These are phyloP conservation scores for Urtica urens DNA, from an alignment of 306 rosid genomes.

Conservation along the genomic window DNA sequence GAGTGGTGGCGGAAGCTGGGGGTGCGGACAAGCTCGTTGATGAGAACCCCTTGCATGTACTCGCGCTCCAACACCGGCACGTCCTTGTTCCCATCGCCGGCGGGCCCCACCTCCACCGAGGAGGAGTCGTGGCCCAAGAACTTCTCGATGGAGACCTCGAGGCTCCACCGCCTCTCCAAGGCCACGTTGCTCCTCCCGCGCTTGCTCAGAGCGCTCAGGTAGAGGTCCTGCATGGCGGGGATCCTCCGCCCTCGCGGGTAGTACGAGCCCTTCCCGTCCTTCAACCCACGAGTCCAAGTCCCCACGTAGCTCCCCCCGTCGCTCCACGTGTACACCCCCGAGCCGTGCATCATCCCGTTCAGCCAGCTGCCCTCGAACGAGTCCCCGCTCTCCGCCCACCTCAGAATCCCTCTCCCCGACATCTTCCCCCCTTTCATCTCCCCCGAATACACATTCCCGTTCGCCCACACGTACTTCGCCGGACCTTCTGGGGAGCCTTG, in stretches of 20 bases:
- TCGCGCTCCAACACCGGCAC: slow-evolving; percentile 82
- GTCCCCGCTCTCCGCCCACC: slow-evolving; percentile 84
- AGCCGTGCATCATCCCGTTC: slow-evolving; percentile 91
- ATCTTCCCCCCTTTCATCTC: slow-evolving; percentile 90
- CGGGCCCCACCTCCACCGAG: slow-evolving; percentile 36
- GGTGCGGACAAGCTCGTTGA: slow-evolving; percentile 72
- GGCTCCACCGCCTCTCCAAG: slow-evolving; percentile 98
- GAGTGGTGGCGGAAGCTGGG: slow-evolving; percentile 50
- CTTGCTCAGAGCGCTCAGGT: slow-evolving; percentile 83
- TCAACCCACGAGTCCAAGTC: slow-evolving; percentile 86
- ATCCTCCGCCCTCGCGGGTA: slow-evolving; percentile 78
- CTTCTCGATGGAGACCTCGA: slow-evolving; percentile 89
- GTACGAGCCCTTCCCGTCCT: slow-evolving; percentile 95
- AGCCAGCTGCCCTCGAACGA: slow-evolving; percentile 94
- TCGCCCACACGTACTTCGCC: slow-evolving; percentile 84
- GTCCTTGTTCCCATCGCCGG: slow-evolving; percentile 30
- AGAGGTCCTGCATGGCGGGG: slow-evolving; percentile 81
- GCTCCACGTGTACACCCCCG: slow-evolving; percentile 84
- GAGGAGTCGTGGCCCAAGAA: slow-evolving; percentile 56
- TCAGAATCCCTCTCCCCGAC: slow-evolving; percentile 96
- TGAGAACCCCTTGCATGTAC: slow-evolving; percentile 96
- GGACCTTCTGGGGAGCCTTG: slow-evolving; percentile 94
- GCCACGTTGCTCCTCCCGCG: slow-evolving; percentile 84
- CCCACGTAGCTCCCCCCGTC: slow-evolving; percentile 97
- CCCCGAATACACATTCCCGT: slow-evolving; percentile 84